Conservation (phyloP, 2,329 filamentous ascomycete species). For the Dactylellina leptospora region DNA sequence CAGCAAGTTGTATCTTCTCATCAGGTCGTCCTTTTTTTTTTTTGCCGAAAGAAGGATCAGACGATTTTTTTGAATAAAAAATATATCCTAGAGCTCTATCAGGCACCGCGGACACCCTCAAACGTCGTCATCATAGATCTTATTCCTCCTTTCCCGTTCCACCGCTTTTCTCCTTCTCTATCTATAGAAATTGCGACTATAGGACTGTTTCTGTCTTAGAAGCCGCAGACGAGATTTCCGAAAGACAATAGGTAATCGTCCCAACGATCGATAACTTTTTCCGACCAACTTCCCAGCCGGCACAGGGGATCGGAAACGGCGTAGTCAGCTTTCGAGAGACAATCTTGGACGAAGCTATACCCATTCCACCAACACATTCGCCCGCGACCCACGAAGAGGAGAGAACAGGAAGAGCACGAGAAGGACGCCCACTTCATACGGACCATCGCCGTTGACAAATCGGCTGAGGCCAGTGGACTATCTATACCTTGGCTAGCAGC, state of each 20-base stretch:
- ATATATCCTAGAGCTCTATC: conserved; percentile 23
- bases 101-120: conserved; percentile 16
- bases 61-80: conserved; percentile 25
- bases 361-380: conserved; percentile 9
- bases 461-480: too few species aligned
- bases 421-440: background rate
- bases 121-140: conserved; percentile 37
- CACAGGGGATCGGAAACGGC: conserved; percentile 42
- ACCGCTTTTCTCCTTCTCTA: background rate
- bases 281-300: conserved; percentile 23
- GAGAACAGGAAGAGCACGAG: background rate
- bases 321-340: conserved; percentile 49
- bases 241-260: conserved; percentile 11
- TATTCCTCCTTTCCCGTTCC: background rate
- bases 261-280: conserved; percentile 31
- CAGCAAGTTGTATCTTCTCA: conserved; percentile 19
- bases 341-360: conserved; percentile 38
- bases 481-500: conserved; percentile 15
- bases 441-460: conserved; percentile 5
- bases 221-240: conserved; percentile 20
- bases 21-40: conserved; percentile 4
- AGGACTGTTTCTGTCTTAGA: conserved; percentile 8
- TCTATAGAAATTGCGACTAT: background rate
- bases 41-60: conserved; percentile 49
- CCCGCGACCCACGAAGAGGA: background rate